Evolutionary conservation across 352 stramenopile species (phyloP).

Genomic region (Nothophytophthora sp.): DNA sequence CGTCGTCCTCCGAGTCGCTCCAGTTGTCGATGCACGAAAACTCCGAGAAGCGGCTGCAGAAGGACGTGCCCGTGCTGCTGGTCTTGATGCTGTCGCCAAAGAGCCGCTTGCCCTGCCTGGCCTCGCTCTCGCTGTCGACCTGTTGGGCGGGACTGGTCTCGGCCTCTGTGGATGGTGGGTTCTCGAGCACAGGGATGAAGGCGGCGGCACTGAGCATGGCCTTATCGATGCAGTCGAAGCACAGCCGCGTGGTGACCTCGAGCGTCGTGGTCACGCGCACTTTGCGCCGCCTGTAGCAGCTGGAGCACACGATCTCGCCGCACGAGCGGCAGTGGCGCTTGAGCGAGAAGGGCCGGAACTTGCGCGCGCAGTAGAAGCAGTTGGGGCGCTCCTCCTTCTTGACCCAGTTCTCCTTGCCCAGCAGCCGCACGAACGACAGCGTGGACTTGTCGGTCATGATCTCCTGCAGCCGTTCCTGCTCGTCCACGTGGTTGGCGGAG

Average conservation of each 20-base stretch:
- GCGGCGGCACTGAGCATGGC: slow-evolving; percentile 36
- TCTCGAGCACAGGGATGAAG: slow-evolving; percentile 11
- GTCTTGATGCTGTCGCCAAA: slow-evolving; percentile 37
- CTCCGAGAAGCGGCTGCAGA: slow-evolving; percentile 43
- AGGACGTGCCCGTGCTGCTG: slow-evolving; percentile 31
- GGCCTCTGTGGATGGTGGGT: slow-evolving; percentile 3
- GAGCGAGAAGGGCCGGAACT: slow-evolving; percentile 74
- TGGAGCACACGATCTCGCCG: slow-evolving; percentile 77
- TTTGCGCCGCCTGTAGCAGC: slow-evolving; percentile 63
- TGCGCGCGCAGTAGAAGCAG: slow-evolving; percentile 81
- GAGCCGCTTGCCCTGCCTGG: slow-evolving; percentile 26
- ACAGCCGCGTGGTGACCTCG: slow-evolving; percentile 56
- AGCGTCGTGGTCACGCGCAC: slow-evolving; percentile 39
- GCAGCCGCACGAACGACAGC: slow-evolving; percentile 38
- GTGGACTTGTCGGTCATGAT: slow-evolving; percentile 65
- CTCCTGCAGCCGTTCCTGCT: slow-evolving; percentile 52
- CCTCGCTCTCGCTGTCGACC: slow-evolving; percentile 1
- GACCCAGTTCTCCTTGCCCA: slow-evolving; percentile 78
- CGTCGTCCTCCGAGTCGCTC: slow-evolving; percentile 34
- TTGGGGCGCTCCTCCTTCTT: slow-evolving; percentile 62
- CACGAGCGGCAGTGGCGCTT: slow-evolving; percentile 84
- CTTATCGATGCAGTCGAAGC: slow-evolving; percentile 82
- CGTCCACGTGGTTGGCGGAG: slow-evolving; percentile 50
- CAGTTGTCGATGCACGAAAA: slow-evolving; percentile 37
- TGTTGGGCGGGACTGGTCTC: neutral